These are phyloP conservation scores for Russula olivacea DNA, from an alignment of 768 basidiomycete species.

Conservation along the genomic window DNA sequence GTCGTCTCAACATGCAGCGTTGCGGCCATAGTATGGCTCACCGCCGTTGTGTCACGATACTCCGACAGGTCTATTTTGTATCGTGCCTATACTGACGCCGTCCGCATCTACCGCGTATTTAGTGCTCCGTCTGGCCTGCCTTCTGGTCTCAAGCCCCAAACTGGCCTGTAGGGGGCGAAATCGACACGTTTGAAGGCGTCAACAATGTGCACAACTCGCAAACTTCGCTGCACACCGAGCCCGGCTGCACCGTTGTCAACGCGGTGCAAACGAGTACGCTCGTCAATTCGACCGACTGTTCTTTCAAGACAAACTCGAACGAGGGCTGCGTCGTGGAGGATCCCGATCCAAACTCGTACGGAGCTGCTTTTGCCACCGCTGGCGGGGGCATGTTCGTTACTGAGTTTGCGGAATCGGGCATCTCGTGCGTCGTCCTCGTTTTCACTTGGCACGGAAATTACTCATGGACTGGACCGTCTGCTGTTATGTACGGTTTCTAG, in stretches of 20 bases:
- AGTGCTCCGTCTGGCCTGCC: constrained; percentile 72
- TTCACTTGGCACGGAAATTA: not conserved
- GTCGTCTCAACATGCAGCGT: not conserved
- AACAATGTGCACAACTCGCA: constrained; percentile 61
- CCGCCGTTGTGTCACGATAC: not conserved
- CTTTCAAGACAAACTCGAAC: constrained; percentile 48
- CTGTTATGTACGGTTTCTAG: constrained; percentile 28
- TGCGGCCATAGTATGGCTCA: not conserved
- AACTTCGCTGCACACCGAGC: constrained; percentile 66
- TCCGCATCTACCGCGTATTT: not conserved
- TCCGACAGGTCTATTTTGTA: not conserved
- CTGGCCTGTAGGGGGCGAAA: constrained; percentile 60
- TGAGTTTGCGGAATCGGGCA: constrained; percentile 58
- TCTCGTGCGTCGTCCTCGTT: constrained; percentile 44
- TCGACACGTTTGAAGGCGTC: constrained; percentile 77
- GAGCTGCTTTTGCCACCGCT: constrained; percentile 54
- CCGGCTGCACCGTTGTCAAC: constrained; percentile 49
- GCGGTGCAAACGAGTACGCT: constrained; percentile 47
- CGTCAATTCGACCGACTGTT: constrained; percentile 55
- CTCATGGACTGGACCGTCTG: not conserved
- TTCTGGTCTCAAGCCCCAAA: constrained; percentile 50
- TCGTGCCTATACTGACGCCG: not conserved
- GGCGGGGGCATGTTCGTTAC: constrained; percentile 75
- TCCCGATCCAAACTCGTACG: constrained; percentile 52
- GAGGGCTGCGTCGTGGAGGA: constrained; percentile 62